These are phyloP conservation scores for Cyberlindnera euphorbiiphila DNA, from an alignment of 805 yeast genomes.

Conservation along the genomic window DNA sequence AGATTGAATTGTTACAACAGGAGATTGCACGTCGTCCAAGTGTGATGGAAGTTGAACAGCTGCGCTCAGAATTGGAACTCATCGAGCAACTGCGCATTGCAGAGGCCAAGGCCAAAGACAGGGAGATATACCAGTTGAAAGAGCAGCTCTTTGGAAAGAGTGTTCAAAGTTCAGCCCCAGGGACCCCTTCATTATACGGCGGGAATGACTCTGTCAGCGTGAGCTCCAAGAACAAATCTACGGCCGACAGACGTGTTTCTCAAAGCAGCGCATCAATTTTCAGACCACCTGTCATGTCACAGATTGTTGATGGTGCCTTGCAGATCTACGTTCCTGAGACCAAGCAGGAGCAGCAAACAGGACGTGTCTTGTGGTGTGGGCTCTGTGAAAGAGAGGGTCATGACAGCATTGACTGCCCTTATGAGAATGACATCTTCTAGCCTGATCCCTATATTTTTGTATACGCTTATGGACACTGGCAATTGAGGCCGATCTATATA, in stretches of 20 bases:
- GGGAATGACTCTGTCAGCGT: neutral
- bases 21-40: constrained; percentile 37
- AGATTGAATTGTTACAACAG: constrained; percentile 20
- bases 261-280: constrained; percentile 7
- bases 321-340: constrained; percentile 48
- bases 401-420: constrained; percentile 83
- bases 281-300: constrained; percentile 27
- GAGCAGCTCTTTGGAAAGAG: constrained; percentile 11
- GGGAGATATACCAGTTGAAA: constrained; percentile 23
- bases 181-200: constrained; percentile 1
- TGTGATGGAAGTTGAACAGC: constrained; percentile 38
- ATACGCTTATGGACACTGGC: no score
- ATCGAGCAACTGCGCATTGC: constrained; percentile 33
- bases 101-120: constrained; percentile 29
- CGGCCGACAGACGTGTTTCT: neutral
- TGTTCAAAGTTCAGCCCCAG: constrained; percentile 2
- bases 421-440: constrained; percentile 38
- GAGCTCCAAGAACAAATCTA: constrained; percentile 4
- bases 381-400: constrained; percentile 91
- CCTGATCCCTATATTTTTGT: no score
- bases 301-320: constrained; percentile 33
- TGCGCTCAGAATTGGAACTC: constrained; percentile 42
- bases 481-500: no score
- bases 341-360: constrained; percentile 62
- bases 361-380: constrained; percentile 85